Evolutionary conservation across 768 basidiomycete genomes (phyloP).

Genomic region (Antrodiella citrinella): DNA sequence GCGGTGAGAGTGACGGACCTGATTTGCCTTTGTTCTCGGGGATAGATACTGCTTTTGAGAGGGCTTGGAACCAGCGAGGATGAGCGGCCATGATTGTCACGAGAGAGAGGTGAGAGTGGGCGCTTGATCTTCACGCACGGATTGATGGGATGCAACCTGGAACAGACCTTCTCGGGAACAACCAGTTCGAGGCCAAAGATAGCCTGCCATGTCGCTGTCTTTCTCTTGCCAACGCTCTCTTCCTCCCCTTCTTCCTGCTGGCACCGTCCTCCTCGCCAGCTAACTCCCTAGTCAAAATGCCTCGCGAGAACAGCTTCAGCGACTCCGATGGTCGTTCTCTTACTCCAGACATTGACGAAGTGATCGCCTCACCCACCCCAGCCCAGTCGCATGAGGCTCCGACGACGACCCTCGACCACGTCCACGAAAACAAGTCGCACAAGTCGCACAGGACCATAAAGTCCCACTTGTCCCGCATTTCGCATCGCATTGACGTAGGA

Average conservation of each 20-base stretch:
- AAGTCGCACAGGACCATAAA: neutral
- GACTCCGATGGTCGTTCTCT: conserved; percentile 61
- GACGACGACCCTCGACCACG: neutral
- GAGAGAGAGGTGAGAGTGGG: neutral
- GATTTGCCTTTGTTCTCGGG: conserved; percentile 18
- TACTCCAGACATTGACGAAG: conserved; percentile 55
- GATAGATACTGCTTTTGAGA: conserved; percentile 16
- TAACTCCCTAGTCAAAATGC: conserved; percentile 29
- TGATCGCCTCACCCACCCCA: conserved; percentile 15
- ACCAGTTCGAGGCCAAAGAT: neutral
- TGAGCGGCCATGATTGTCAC: conserved; percentile 4
- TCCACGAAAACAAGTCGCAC: neutral
- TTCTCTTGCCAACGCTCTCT: neutral
- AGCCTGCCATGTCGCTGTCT: neutral
- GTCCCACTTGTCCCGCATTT: conserved; percentile 3
- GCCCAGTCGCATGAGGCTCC: neutral
- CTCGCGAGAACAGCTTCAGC: conserved; percentile 59
- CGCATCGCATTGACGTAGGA: neutral
- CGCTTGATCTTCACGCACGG: neutral
- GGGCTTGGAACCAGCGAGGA: conserved; percentile 22
- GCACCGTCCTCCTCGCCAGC: neutral
- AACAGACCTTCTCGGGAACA: neutral
- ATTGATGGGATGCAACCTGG: neutral
- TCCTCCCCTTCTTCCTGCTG: neutral
- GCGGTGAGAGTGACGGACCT: conserved; percentile 9